A percentile compares a stretch with the other conserved stretches of the same genome.
phyloP scores from a whole-genome alignment of 495 filamentous ascomycete species.

The Lophiotrema nucula region DNA sequence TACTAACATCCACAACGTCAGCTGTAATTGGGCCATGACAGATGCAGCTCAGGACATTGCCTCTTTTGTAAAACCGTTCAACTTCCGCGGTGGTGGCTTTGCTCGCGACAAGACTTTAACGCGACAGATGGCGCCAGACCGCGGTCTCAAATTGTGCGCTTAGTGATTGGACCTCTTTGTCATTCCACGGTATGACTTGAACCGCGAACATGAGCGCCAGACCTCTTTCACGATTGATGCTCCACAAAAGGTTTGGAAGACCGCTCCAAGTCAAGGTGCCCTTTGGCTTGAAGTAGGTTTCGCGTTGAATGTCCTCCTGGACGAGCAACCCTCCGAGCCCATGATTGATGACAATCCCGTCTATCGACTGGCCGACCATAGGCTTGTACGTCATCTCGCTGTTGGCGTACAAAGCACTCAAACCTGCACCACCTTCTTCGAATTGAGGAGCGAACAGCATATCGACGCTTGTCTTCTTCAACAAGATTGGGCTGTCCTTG shows the following conservation, averaged over 20 bases:
- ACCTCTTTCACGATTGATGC: conserved; percentile 23
- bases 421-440: neutral
- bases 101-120: too few relatives aligned
- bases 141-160: conserved; percentile 15
- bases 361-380: neutral
- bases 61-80: too few relatives aligned
- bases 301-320: conserved; percentile 12
- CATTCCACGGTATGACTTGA: conserved; percentile 25
- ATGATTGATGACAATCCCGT: conserved; percentile 13
- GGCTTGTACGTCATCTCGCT: neutral
- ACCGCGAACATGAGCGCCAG: conserved; percentile 23
- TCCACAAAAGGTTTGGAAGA: conserved; percentile 26
- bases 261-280: conserved; percentile 30
- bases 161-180: conserved; percentile 9
- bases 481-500: conserved; percentile 10
- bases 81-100: too few relatives aligned
- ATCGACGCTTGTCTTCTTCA: conserved; percentile 19
- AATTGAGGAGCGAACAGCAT: conserved; percentile 24
- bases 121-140: conserved; percentile 14
- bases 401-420: conserved; percentile 1
- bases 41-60: too few relatives aligned
- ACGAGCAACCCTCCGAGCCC: conserved; percentile 18
- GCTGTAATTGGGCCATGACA: too few relatives aligned
- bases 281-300: conserved; percentile 27
- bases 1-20: too few relatives aligned